phyloP scores from a whole-genome alignment of 495 filamentous ascomycete genomes.

The Trichoderma virens region DNA sequence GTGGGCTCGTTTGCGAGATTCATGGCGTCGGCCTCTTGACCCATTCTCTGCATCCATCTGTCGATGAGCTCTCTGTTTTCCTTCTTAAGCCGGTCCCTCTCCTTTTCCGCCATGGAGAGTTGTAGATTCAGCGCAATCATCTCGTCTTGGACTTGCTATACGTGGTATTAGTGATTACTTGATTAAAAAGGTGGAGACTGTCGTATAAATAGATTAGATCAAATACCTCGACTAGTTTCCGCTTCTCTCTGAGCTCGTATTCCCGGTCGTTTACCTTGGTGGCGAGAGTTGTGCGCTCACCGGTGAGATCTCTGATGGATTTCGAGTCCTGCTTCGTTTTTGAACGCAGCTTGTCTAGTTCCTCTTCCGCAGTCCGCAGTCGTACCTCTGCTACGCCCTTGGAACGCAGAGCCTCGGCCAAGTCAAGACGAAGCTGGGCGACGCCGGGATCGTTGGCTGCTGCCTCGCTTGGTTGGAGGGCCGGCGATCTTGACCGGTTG shows the following conservation, averaged over 20 bases:
- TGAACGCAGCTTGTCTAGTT: conserved; percentile 51
- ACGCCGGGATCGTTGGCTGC: conserved; percentile 25
- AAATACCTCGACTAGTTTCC: conserved; percentile 65
- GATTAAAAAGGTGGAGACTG: neutral
- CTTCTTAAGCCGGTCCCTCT: conserved; percentile 54
- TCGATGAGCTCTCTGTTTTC: conserved; percentile 87
- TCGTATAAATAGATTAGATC: neutral
- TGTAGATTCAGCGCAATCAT: conserved; percentile 77
- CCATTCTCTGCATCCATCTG: conserved; percentile 84
- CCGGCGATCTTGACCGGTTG: conserved; percentile 18
- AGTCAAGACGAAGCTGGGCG: conserved; percentile 50
- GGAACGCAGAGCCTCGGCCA: conserved; percentile 67
- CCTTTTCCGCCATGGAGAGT: conserved; percentile 75
- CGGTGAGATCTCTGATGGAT: conserved; percentile 51
- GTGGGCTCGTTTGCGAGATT: conserved; percentile 50
- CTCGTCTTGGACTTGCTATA: conserved; percentile 80
- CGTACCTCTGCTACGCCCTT: conserved; percentile 56
- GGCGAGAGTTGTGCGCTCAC: conserved; percentile 53
- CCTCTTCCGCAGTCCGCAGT: conserved; percentile 50
- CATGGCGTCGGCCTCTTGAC: conserved; percentile 79
- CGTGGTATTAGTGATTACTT: neutral
- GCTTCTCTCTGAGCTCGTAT: conserved; percentile 77
- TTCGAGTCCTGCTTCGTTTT: conserved; percentile 47
- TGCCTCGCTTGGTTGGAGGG: conserved; percentile 22
- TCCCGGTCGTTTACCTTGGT: conserved; percentile 68